A percentile compares a stretch with the other conserved stretches of the same genome.
phyloP scores from a whole-genome alignment of 257 asterid genomes.

The Capsicum chinense region DNA sequence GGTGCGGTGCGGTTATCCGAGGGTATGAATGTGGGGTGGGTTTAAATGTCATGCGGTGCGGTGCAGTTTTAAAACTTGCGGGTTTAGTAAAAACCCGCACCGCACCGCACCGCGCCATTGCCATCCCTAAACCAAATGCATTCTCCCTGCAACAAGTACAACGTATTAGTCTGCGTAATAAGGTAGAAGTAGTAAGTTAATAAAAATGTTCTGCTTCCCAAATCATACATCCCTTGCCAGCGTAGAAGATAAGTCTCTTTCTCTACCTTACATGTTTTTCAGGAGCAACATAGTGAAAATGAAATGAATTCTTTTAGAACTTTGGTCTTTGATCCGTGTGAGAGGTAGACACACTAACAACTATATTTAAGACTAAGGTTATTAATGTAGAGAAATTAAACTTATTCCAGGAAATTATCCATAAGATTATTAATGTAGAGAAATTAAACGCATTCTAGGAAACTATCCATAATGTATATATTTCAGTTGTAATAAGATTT shows the following conservation, averaged over 20 bases:
- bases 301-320: background rate
- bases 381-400: slow-evolving; percentile 8
- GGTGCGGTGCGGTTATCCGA: too few relatives aligned
- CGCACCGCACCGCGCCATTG: too few relatives aligned
- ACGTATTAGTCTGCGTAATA: background rate
- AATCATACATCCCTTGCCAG: slow-evolving; percentile 15
- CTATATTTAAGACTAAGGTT: background rate
- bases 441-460: background rate
- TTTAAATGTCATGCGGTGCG: too few relatives aligned
- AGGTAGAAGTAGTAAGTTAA: background rate
- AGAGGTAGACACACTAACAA: background rate
- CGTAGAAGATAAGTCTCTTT: background rate
- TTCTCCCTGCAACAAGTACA: background rate
- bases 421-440: background rate
- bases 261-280: slow-evolving; percentile 6
- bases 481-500: slow-evolving; percentile 4
- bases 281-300: background rate
- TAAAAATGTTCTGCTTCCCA: background rate
- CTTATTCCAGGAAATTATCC: background rate
- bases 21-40: too few relatives aligned
- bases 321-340: background rate
- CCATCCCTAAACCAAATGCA: background rate
- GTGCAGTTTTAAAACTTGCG: too few relatives aligned
- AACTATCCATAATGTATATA: background rate
- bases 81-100: too few relatives aligned